Conservation (phyloP, 768 basidiomycete species). For the Calvatia gigantea region DNA sequence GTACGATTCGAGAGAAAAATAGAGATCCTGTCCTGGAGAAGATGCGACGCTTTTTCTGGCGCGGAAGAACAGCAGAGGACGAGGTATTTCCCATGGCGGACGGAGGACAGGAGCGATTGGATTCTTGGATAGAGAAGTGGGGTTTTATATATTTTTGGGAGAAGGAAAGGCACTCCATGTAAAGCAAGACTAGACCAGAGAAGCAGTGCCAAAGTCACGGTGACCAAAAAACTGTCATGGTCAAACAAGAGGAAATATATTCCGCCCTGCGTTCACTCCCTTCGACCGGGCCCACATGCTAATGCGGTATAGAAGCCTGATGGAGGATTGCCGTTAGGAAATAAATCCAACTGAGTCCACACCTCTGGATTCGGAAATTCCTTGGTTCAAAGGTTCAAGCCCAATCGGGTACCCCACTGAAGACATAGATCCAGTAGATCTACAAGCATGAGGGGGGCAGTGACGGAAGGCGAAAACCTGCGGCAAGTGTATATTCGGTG, state of each 20-base stretch:
- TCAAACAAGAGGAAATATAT: conserved; percentile 26
- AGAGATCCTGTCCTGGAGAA: conserved; percentile 2
- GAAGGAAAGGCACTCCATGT: background rate
- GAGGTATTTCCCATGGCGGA: conserved; percentile 15
- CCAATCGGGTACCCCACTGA: background rate
- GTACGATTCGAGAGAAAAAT: conserved; percentile 9
- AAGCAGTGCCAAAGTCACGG: background rate
- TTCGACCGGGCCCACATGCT: background rate
- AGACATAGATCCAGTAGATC: background rate
- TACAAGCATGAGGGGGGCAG: background rate
- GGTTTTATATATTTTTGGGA: conserved; percentile 5
- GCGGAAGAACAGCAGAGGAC: conserved; percentile 5
- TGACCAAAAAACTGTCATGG: conserved; percentile 19
- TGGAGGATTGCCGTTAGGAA: background rate
- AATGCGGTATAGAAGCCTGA: background rate
- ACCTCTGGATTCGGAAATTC: background rate
- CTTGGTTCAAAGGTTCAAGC: background rate
- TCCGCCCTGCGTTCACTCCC: background rate
- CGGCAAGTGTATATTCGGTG: background rate
- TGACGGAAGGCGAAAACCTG: background rate
- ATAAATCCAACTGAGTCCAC: background rate
- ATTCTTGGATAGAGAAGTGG: background rate
- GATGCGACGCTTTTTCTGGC: background rate
- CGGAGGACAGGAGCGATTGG: background rate
- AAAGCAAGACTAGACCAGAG: background rate